Percentiles rank a stretch among this genome's conserved stretches.
Evolutionary conservation across 768 basidiomycete genomes (phyloP).

Genomic region (Lentinus tigrinus): DNA sequence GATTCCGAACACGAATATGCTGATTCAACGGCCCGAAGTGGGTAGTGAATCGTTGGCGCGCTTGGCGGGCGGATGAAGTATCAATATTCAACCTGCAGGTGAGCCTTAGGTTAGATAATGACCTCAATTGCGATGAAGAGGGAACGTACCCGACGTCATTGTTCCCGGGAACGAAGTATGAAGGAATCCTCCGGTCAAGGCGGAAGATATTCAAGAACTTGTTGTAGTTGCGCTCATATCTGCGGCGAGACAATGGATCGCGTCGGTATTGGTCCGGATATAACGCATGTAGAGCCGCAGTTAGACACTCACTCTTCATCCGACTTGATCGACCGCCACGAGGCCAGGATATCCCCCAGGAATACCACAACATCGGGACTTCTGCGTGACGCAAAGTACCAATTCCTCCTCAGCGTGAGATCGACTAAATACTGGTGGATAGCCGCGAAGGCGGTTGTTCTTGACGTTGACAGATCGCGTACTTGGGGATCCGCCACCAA

Average conservation of each 20-base stretch:
- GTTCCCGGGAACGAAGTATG: conserved; percentile 83
- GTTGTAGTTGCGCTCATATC: conserved; percentile 66
- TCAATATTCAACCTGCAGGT: conserved; percentile 24
- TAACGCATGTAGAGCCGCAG: not conserved
- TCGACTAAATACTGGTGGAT: conserved; percentile 51
- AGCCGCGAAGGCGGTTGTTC: not conserved
- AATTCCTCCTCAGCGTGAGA: conserved; percentile 78
- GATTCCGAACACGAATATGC: conserved; percentile 59
- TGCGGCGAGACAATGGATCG: conserved; percentile 29
- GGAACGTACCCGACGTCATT: conserved; percentile 73
- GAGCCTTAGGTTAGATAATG: too few species aligned
- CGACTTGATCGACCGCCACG: conserved; percentile 61
- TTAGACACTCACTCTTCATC: conserved; percentile 54
- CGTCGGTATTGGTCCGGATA: not conserved
- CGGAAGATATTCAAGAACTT: conserved; percentile 73
- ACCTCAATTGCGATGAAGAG: not conserved
- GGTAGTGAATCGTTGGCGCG: conserved; percentile 55
- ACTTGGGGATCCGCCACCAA: conserved; percentile 87
- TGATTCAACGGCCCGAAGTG: conserved; percentile 73
- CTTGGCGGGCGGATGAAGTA: conserved; percentile 25
- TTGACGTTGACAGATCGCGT: conserved; percentile 30
- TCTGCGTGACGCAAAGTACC: conserved; percentile 59
- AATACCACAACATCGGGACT: conserved; percentile 79
- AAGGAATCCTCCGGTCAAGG: conserved; percentile 42
- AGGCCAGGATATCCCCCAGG: conserved; percentile 90